Base-by-base conservation (phyloP, 2,329 filamentous ascomycete genomes). In the Lecanicillium sp. region DNA sequence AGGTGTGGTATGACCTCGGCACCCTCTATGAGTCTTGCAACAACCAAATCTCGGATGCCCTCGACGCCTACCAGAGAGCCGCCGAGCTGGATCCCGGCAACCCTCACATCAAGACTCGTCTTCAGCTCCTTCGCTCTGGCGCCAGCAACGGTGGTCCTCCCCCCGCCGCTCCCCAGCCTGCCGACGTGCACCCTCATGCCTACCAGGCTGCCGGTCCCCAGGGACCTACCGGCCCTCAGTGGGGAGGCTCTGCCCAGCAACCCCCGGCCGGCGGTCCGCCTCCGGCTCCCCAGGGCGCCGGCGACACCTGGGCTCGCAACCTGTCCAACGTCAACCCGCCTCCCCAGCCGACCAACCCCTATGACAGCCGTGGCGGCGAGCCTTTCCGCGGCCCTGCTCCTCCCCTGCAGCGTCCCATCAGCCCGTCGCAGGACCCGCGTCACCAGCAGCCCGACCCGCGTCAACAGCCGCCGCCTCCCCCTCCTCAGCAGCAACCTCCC, bases 11-110 rank as follows among this genome's bases (percentile, higher is more conserved):
- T 67, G 93, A 98, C 67, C 74, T 98, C 32, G 93, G 93, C 53
- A 98, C 93, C 58, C 63, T 98, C 74, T 98, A 98, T 62, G 93
- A 98, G 67, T 95, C 90, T 21, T 98, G 93, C 69, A 97, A 98
- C 75, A 97, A 97, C 70, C 93, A 98, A 69, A 95, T 95, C 50
- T 88, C 84, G 44, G 93, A 98, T 72, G 93, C 93, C 1, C 77
- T 97, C 37, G 93, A 98, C 66, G 93, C 93, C 5, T 98, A 97
- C 65, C 87, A 91, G 61, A 82, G 93, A 56, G 93, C 93, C 33
- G 90, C 90, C 29, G 93, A 98, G 65, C 80, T 98, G 55, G 93
- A 98, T 62, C 91, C 93, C 0, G 76, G 74, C 52, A 97, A 98
- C 62, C 87, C 88, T 32, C 91, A 97, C 66, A 97, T 98, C 74